These are phyloP conservation scores for Helicostylum pulchrum DNA, from an alignment of 192 early-diverging fungal genomes.

Conservation along the genomic window DNA sequence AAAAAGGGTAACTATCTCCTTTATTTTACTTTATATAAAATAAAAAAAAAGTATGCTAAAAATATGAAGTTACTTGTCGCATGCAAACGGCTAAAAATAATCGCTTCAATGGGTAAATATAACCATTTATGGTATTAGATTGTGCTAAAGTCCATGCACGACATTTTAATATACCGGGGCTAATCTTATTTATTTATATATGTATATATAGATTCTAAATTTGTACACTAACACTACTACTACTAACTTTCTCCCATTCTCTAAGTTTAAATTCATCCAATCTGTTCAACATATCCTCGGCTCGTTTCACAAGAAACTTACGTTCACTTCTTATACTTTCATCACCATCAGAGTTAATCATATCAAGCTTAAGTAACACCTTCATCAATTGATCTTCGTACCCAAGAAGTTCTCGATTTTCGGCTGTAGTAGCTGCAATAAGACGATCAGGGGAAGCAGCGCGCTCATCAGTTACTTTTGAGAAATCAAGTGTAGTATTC, in stretches of 20 bases:
- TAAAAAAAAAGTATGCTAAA: no score
- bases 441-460: not conserved
- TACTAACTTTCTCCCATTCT: constrained; percentile 32
- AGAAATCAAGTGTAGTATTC: constrained; percentile 10
- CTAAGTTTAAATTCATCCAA: constrained; percentile 32
- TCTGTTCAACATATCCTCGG: constrained; percentile 24
- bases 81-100: no score
- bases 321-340: constrained; percentile 18
- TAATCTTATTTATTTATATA: no score
- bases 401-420: constrained; percentile 26
- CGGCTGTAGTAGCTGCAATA: not conserved
- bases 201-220: not conserved
- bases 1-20: no score
- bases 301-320: constrained; percentile 17
- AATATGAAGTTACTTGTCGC: no score
- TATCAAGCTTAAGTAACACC: constrained; percentile 28
- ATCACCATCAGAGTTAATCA: constrained; percentile 25
- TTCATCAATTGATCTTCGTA: constrained; percentile 38
- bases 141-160: no score
- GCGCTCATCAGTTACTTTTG: not conserved
- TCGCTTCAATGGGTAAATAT: no score
- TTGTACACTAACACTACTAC: not conserved
- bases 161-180: no score
- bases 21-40: no score
- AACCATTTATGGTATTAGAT: no score